Base-by-base conservation (phyloP, 2,329 filamentous ascomycete species). In the Apiospora saccharicola region DNA sequence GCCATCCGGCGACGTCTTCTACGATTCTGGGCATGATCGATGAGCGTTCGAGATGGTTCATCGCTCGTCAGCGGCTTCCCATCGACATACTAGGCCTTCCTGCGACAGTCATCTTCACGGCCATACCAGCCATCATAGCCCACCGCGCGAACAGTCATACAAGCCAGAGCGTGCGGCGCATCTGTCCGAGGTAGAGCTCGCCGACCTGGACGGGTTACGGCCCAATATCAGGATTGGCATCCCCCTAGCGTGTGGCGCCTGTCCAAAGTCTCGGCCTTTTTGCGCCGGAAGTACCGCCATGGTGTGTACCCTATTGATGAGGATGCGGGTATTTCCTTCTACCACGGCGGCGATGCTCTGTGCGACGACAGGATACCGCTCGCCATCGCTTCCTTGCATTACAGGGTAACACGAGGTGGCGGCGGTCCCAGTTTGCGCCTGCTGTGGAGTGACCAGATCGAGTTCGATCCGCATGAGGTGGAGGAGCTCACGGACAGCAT, bases 161-260 rank as follows among this genome's bases (percentile, higher is more conserved):
- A n/a, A 41, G 34, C 57, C 19, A 14, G 19, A 64, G 30, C 34
- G n/a, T n/a, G 57, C 6, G 57, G 8, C 19, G 4, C 19, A 22
- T 14, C n/a, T 64, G 14, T 34, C 34, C 10, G 64, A 72, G 61
- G 76, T 79, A 53, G 70, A 76, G 4, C 74, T 79, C 19, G 16
- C 74, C 43, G 78, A 79, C 61, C 69, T 79, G 16, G 77, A 79
- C 64, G 73, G 73, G 5, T 30, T 71, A 16, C 73, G 78, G 19
- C 72, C 68, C 3, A 41, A 24, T 37, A 70, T 77, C 34, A 74
- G 71, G 49, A 73, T 76, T 44, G 64, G 67, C 5, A 69, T 76
- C 26, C 75, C 71, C 70, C 19, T 22, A 26, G 70, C 19, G 73
- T 73, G 4, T 75, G 72, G 43, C 70, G 70, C 4, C 70, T 79